A percentile compares a stretch with the other conserved stretches of the same genome.
Conservation (phyloP, 2,329 filamentous ascomycete genomes). For the Rhytidhysteron rufulum region DNA sequence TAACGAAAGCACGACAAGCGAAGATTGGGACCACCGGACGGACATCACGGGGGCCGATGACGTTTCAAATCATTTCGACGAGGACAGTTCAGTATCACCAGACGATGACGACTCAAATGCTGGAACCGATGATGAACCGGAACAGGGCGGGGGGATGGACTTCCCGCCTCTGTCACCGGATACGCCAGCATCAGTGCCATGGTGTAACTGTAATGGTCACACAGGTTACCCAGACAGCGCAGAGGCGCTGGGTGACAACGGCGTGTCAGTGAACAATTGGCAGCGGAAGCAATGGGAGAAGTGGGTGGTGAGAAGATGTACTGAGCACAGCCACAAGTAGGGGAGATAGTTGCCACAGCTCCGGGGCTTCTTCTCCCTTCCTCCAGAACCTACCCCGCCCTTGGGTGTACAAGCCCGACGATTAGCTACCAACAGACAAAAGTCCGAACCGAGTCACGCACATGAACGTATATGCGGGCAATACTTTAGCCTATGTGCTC, state of each 20-base stretch:
- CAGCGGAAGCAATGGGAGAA: conserved; percentile 55
- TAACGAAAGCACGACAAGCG: conserved; percentile 27
- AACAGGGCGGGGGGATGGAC: conserved; percentile 40
- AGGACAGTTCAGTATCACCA: conserved; percentile 5
- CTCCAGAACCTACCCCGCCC: background rate
- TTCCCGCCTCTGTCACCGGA: conserved; percentile 44
- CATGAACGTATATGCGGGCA: background rate
- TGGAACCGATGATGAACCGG: conserved; percentile 32
- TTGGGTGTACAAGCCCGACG: too few species aligned
- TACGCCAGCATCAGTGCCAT: conserved; percentile 43
- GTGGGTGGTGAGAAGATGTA: conserved; percentile 51
- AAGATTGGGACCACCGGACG: conserved; percentile 30
- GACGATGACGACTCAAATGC: conserved; percentile 18
- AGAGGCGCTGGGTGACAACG: conserved; percentile 49
- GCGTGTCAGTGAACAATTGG: conserved; percentile 41
- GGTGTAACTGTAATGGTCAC: conserved; percentile 42
- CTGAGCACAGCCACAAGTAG: conserved; percentile 36
- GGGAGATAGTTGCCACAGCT: conserved; percentile 1
- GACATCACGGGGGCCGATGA: conserved; percentile 28
- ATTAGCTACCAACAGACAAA: too few species aligned
- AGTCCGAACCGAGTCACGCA: background rate
- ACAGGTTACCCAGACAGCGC: conserved; percentile 35
- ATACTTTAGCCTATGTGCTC: background rate
- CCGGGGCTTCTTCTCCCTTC: background rate
- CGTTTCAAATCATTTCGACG: conserved; percentile 17